These are phyloP conservation scores for Cerioporus squamosus DNA, from an alignment of 1,284 basidiomycete genomes.

Conservation along the genomic window DNA sequence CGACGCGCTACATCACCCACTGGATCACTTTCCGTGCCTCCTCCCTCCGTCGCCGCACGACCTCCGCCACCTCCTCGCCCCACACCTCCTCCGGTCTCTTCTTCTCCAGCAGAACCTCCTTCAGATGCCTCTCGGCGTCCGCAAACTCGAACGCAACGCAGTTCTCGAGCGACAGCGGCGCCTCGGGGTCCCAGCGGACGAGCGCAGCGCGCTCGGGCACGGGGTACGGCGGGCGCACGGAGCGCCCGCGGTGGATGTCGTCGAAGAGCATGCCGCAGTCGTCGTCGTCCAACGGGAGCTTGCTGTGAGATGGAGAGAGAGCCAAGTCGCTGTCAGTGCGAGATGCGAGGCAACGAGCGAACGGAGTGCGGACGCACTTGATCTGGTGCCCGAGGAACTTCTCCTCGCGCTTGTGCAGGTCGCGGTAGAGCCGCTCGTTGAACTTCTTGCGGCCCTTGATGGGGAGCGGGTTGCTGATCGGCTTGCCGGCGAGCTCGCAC, in stretches of 20 bases:
- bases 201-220: slow-evolving; percentile 75
- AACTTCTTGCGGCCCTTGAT: slow-evolving; percentile 86
- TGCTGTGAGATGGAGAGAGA: slow-evolving; percentile 46
- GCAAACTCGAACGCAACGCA: slow-evolving; percentile 79
- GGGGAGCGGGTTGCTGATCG: slow-evolving; percentile 80
- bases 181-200: slow-evolving; percentile 76
- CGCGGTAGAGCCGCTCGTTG: slow-evolving; percentile 81
- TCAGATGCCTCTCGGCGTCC: slow-evolving; percentile 74
- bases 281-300: slow-evolving; percentile 78
- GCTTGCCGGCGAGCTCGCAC: slow-evolving; percentile 82
- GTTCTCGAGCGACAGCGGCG: slow-evolving; percentile 74
- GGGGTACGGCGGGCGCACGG: slow-evolving; percentile 74
- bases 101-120: slow-evolving; percentile 47
- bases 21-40: slow-evolving; percentile 53
- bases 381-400: slow-evolving; percentile 54
- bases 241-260: slow-evolving; percentile 83
- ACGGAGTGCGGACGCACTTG: slow-evolving; percentile 29
- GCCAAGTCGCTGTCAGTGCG: neutral
- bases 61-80: slow-evolving; percentile 61
- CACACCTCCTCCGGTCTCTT: slow-evolving; percentile 60
- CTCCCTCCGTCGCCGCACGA: slow-evolving; percentile 56
- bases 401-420: slow-evolving; percentile 74
- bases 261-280: slow-evolving; percentile 87
- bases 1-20: slow-evolving; percentile 41
- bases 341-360: neutral